Conservation (phyloP, 1,284 basidiomycete genomes). For the Rhizoctonia solani region DNA sequence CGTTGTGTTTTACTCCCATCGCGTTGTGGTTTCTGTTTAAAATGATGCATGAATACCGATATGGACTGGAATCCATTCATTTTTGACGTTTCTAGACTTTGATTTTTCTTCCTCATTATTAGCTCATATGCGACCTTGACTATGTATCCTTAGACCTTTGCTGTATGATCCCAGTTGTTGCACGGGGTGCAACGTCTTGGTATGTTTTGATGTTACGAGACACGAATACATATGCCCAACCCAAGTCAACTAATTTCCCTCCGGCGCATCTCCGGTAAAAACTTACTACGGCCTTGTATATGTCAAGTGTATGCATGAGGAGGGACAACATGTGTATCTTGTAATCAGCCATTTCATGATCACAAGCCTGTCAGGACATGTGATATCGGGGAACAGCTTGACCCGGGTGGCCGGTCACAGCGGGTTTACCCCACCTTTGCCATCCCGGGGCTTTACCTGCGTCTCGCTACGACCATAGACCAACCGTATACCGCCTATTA, state of each 20-base stretch:
- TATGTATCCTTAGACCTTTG: slow-evolving; percentile 26
- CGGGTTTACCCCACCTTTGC: neutral
- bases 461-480: neutral
- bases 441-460: neutral
- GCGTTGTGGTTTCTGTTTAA: slow-evolving; percentile 8
- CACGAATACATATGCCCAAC: neutral
- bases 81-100: neutral
- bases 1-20: neutral
- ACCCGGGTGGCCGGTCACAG: neutral
- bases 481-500: neutral
- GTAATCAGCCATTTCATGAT: neutral
- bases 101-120: neutral
- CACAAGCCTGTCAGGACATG: neutral
- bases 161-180: slow-evolving; percentile 1
- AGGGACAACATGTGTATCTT: no score
- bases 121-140: slow-evolving; percentile 18
- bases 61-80: neutral
- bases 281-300: no score
- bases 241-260: no score
- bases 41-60: neutral
- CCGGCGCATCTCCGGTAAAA: no score
- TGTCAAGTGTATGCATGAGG: no score
- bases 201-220: neutral
- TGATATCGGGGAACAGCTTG: neutral
- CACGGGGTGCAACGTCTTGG: neutral